Base-by-base conservation (phyloP, 768 basidiomycete genomes). In the Phaffia australis region DNA sequence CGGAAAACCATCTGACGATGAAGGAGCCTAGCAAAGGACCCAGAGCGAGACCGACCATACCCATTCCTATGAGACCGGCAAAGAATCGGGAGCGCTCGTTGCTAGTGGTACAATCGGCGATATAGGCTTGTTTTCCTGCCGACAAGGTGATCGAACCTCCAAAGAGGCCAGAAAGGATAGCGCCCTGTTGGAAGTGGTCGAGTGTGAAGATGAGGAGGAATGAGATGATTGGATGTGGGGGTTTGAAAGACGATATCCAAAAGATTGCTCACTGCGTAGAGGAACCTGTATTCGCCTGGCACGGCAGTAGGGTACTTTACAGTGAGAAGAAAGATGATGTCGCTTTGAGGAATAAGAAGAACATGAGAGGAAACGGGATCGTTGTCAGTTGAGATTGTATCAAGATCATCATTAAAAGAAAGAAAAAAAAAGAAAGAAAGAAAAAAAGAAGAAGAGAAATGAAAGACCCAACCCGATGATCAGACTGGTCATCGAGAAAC, bases 31-130 rank as follows among this genome's bases (percentile, higher is more conserved):
- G 81, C 74, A 84, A 82, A 30, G 91, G 90, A 0, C 91, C 91
- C 1, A 84, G 71, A 0, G 90, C 84, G 64, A 92, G 79, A 6
- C 90, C 65, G 48, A 85, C 75, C 77, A 84, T 89, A 55, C 85
- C 80, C 64, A 88, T 83, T 3, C 90, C 91, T 65, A 83, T 81
- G 60, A 90, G 81, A 1, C 88, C 87, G 72, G 87, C 85, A 25
- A 80, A 78, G 7, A 81, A 83, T 49, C 83, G 80, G 1, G 88
- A 82, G 51, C 88, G 83, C 11, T 88, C 88, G 51, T 87, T 88
- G 54, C 83, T 80, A n/a, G 86, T 86, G 1, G 89, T 90, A 73
- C 87, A 89, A 78, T 83, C 80, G 76, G 87, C 86, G 77, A 81
- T 83, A 80, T 78, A 87, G 29, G 67, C 67, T 30, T 69, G 58